Conservation (phyloP, 352 stramenopile genomes). For the Phytopythium delawarense region DNA sequence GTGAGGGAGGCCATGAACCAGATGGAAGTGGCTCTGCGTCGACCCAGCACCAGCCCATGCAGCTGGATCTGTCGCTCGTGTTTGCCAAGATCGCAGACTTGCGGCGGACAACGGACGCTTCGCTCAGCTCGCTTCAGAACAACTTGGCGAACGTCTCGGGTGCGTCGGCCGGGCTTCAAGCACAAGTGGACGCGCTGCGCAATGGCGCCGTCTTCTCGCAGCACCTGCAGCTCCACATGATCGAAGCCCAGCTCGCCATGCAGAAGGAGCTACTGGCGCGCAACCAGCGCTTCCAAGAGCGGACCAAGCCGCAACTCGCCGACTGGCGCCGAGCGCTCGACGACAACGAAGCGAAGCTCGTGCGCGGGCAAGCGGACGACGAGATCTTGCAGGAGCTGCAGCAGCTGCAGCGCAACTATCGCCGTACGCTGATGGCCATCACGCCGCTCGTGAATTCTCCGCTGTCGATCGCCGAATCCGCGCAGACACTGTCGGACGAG, state of each 20-base stretch:
- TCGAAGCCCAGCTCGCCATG: conserved; percentile 51
- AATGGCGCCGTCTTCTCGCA: conserved; percentile 52
- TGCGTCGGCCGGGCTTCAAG: conserved; percentile 37
- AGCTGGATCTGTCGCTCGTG: conserved; percentile 73
- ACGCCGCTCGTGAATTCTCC: conserved; percentile 53
- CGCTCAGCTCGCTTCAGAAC: conserved; percentile 48
- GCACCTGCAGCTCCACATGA: conserved; percentile 44
- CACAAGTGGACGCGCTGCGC: conserved; percentile 48
- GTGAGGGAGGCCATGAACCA: conserved; percentile 7
- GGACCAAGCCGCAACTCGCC: conserved; percentile 52
- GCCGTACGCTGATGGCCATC: conserved; percentile 56
- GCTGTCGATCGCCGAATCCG: conserved; percentile 48
- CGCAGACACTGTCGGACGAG: conserved; percentile 51
- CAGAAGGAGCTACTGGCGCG: conserved; percentile 67
- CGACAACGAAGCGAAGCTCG: conserved; percentile 58
- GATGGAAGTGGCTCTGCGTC: not conserved
- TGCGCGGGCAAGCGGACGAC: conserved; percentile 45
- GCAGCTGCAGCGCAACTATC: conserved; percentile 59
- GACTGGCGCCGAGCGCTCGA: conserved; percentile 69
- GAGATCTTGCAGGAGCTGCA: conserved; percentile 58
- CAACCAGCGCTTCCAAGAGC: conserved; percentile 68
- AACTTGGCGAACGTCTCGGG: conserved; percentile 37
- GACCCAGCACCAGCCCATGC: conserved; percentile 11
- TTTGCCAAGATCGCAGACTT: conserved; percentile 79
- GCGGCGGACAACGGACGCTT: conserved; percentile 52